A percentile compares a stretch with the other conserved stretches of the same genome.
Evolutionary conservation across 148 eudicot genomes (phyloP).

Genomic region (Hydrangea macrophylla): DNA sequence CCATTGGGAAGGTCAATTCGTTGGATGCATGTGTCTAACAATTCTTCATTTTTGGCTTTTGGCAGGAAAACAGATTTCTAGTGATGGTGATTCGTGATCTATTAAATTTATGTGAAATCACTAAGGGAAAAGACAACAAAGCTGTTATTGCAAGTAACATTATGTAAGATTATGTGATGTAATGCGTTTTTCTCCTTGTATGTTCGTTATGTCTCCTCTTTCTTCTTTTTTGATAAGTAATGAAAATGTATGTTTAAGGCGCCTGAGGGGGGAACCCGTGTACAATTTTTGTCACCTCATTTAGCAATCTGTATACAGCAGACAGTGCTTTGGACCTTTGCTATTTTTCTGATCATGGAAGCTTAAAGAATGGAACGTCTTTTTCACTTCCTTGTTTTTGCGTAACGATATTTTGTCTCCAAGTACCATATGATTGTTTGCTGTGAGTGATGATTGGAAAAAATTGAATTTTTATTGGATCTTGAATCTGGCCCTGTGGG

Average conservation of each 20-base stretch:
- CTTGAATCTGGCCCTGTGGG: background rate
- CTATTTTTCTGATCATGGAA: background rate
- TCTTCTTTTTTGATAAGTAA: no score
- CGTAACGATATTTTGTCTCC: background rate
- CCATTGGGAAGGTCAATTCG: no score
- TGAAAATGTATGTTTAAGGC: no score
- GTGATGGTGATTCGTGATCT: slow-evolving; percentile 99
- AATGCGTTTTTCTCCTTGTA: background rate
- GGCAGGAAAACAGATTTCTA: slow-evolving; percentile 95
- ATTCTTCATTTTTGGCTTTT: background rate
- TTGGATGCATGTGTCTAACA: no score
- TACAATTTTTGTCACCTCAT: no score
- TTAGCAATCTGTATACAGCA: background rate
- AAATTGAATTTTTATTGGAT: background rate
- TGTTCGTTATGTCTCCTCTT: background rate
- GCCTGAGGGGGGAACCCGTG: no score
- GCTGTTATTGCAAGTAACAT: slow-evolving; percentile 99
- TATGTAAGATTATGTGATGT: slow-evolving; percentile 53
- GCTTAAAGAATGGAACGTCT: background rate
- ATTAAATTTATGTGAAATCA: slow-evolving; percentile 87
- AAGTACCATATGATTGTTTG: background rate
- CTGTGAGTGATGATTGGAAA: background rate
- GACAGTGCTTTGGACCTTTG: background rate
- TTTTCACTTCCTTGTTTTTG: background rate
- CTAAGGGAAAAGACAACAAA: slow-evolving; percentile 98